Evolutionary conservation across 2,329 filamentous ascomycete genomes (phyloP), one percentile per base, ranked within the genome.

Genomic region (Colletotrichum sp.): DNA sequence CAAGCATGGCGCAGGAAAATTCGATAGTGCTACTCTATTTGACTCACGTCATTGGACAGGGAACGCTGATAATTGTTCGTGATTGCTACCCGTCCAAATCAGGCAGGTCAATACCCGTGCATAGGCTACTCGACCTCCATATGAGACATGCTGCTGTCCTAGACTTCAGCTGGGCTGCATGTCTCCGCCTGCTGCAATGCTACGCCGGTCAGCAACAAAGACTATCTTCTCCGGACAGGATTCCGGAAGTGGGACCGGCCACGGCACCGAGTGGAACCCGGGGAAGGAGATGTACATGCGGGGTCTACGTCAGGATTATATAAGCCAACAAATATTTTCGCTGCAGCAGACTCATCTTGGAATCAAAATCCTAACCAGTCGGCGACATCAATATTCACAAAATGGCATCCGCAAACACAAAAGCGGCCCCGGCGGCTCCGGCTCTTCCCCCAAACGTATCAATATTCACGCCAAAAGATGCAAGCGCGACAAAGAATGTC

Each of bases 401-500:
- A 3, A 68, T 68, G 66, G 3, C 34, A 21, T 30, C 52, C 5
- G 34, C 15, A 1, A 60, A n/a, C 52, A 15, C 52, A 1, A 39
- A 76, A 21, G 2, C 52, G 16, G 52, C 59, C 8, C 12, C 71
- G 6, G 43, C 67, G 1, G 59, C 66, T n/a, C 74, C 52, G 2
- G 43, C 59, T 7, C 74, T 80, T 5, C 79, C 79, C 4, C 76
- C 79, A 3, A 80, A 80, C 28, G 78, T 80, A 64, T 67, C 65
- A 8, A 78, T 80, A 26, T 80, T 79, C 60, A 74, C 79, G 5
- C 78, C 78, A 4, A 30, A 67, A 6, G 61, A 71, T 26, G 32
- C 70, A 9, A n/a, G 15, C 52, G 48, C 71, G 2, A 67, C 78
- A 6, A 60, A 77, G 6, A 61, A 78, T 5, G 71, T 79, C 3